Percentiles rank a stretch among this genome's conserved stretches.
phyloP scores from a whole-genome alignment of 495 filamentous ascomycete genomes.

The Hyaloscypha variabilis region DNA sequence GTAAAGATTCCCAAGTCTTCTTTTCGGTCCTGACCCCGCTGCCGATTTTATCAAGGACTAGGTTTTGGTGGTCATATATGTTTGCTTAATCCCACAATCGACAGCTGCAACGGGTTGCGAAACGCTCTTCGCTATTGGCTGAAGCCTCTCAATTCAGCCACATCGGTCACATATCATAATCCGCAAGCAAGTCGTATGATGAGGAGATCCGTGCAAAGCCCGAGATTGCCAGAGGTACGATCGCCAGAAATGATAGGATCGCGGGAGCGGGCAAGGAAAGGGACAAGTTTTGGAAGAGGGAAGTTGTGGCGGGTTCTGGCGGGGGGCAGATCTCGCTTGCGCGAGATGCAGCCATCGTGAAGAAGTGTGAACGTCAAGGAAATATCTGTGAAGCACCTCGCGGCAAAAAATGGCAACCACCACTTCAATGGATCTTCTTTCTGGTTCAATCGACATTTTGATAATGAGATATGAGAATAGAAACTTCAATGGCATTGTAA shows the following conservation, averaged over 20 bases:
- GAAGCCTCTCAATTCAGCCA: neutral
- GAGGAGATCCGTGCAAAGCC: neutral
- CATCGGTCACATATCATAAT: neutral
- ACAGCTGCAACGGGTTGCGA: neutral
- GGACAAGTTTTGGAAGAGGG: neutral
- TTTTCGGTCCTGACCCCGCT: neutral
- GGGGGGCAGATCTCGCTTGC: slow-evolving; percentile 2
- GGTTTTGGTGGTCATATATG: neutral
- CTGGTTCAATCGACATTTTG: neutral
- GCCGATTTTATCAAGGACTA: neutral
- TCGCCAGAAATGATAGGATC: neutral
- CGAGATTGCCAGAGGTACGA: neutral
- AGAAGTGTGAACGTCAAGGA: neutral
- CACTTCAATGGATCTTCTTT: neutral
- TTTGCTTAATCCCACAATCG: neutral
- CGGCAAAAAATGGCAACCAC: neutral
- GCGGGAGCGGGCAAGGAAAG: neutral
- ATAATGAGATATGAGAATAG: neutral
- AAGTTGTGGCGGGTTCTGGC: neutral
- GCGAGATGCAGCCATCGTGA: neutral
- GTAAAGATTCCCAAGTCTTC: neutral
- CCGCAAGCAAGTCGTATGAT: neutral
- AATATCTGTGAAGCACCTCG: neutral
- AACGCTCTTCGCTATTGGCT: neutral
- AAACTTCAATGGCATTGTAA: neutral